Conservation (phyloP, 306 rosid species). For the Oemleria cerasiformis region DNA sequence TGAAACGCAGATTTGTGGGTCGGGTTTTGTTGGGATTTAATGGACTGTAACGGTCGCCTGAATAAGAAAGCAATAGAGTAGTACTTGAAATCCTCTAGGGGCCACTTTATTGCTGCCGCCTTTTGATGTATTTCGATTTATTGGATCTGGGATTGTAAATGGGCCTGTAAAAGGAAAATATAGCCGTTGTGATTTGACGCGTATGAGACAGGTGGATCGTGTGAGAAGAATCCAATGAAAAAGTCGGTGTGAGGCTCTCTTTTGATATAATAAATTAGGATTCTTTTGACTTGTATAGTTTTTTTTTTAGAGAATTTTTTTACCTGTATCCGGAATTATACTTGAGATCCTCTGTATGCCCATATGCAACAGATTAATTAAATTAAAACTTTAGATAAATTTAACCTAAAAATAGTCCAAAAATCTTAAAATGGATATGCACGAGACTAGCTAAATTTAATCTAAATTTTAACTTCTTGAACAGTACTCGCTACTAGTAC, state of each 20-base stretch:
- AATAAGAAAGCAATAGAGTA: neutral
- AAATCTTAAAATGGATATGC: too few species aligned
- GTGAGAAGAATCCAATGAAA: conserved; percentile 36
- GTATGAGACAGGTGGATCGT: neutral
- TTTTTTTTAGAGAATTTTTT: too few species aligned
- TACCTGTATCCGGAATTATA: too few species aligned
- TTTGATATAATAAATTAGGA: neutral
- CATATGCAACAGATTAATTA: too few species aligned
- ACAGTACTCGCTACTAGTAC: too few species aligned
- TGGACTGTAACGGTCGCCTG: conserved; percentile 23
- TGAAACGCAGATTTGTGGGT: neutral
- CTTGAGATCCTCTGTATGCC: too few species aligned
- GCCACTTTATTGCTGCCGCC: neutral
- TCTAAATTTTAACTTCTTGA: too few species aligned
- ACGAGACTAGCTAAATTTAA: too few species aligned
- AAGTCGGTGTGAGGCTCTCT: neutral
- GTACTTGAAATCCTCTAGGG: neutral
- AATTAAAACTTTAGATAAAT: too few species aligned
- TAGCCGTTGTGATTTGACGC: conserved; percentile 50
- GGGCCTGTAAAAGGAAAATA: conserved; percentile 8
- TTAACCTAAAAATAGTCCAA: too few species aligned
- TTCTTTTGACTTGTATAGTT: too few species aligned
- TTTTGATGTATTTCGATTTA: neutral
- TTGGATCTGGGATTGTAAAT: neutral
- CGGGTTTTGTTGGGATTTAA: neutral